Percentiles rank a stretch among this genome's conserved stretches.
These are phyloP conservation scores for Dalbergia oliveri DNA, from an alignment of 306 rosid species.

Conservation along the genomic window DNA sequence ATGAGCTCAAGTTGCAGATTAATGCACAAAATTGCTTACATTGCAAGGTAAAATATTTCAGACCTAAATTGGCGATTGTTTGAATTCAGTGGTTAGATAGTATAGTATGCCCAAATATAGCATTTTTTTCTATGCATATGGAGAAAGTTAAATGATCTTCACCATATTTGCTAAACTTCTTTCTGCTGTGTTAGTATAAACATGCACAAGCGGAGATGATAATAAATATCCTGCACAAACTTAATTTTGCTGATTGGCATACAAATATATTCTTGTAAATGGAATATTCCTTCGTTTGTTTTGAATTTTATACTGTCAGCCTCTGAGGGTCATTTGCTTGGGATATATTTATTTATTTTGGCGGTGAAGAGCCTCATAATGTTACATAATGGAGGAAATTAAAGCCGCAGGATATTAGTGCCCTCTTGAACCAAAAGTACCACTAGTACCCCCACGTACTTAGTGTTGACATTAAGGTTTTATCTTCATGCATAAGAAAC, in stretches of 20 bases:
- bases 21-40: conserved; percentile 96
- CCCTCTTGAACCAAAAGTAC: neutral
- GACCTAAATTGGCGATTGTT: conserved; percentile 2
- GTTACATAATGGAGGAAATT: too few species aligned
- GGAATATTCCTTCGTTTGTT: conserved; percentile 7
- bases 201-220: neutral
- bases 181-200: conserved; percentile 2
- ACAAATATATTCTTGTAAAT: neutral
- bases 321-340: neutral
- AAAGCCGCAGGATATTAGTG: too few species aligned
- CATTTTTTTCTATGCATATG: neutral
- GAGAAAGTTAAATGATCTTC: neutral
- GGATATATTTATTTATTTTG: neutral
- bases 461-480: neutral
- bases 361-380: too few species aligned
- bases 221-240: neutral
- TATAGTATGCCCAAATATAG: conserved; percentile 16
- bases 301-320: neutral
- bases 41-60: conserved; percentile 78
- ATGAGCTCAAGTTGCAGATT: conserved; percentile 78
- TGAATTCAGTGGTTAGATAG: conserved; percentile 12
- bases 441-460: neutral
- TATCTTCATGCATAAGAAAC: neutral
- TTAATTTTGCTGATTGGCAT: neutral
- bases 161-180: neutral